Evolutionary conservation across 805 yeast genomes (phyloP).

Genomic region (Candida insectorum): DNA sequence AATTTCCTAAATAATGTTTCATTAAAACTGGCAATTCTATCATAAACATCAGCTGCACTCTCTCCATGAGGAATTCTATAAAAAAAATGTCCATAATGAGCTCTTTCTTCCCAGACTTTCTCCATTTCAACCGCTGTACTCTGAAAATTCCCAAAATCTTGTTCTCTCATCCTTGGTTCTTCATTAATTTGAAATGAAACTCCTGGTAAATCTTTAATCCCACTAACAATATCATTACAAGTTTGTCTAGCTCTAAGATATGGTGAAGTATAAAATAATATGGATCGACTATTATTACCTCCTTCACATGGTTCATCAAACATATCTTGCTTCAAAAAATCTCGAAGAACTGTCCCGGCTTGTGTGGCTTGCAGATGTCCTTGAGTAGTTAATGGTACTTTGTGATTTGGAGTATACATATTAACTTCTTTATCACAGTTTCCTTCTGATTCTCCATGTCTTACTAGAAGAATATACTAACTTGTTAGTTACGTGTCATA

Average conservation of each 20-base stretch:
- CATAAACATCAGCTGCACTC: conserved; percentile 94
- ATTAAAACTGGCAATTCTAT: conserved; percentile 85
- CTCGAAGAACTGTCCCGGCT: conserved; percentile 56
- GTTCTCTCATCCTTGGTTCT: conserved; percentile 91
- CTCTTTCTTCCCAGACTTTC: conserved; percentile 76
- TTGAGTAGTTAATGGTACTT: conserved; percentile 63
- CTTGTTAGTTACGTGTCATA: conserved; percentile 1
- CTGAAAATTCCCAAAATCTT: conserved; percentile 93
- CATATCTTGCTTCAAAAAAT: conserved; percentile 33
- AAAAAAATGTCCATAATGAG: conserved; percentile 76
- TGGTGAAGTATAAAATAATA: conserved; percentile 83
- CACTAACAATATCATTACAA: conserved; percentile 62
- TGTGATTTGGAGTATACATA: conserved; percentile 74
- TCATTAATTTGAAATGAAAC: conserved; percentile 59
- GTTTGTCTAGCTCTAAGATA: conserved; percentile 84
- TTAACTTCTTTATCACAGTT: conserved; percentile 84
- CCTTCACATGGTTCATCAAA: conserved; percentile 16
- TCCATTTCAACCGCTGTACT: conserved; percentile 74
- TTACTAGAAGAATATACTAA: conserved; percentile 68
- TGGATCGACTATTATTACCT: conserved; percentile 25
- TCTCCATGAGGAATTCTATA: conserved; percentile 92
- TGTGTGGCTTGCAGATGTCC: conserved; percentile 65
- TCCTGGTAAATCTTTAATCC: conserved; percentile 45
- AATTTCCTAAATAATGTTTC: conserved; percentile 84
- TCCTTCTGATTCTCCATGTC: conserved; percentile 94